Base-by-base conservation (phyloP, 2,329 filamentous ascomycete species). In the Magnaporthiopsis rhizophila region DNA sequence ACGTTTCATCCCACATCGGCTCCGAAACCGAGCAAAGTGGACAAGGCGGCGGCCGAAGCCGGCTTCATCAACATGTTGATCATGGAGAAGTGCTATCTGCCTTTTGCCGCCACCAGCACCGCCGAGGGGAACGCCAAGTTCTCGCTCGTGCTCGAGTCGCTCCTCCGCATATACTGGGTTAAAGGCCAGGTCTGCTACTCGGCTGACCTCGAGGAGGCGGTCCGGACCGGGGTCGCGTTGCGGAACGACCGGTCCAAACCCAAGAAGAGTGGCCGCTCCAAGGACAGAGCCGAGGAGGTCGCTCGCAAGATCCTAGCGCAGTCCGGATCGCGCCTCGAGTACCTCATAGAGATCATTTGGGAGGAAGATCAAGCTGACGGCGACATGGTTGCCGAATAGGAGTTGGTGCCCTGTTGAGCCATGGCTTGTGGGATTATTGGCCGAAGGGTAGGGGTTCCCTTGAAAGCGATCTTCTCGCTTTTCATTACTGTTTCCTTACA, bases 121-220 rank as follows among this genome's bases (percentile, higher is more conserved):
- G 74, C 83, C 0, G 81, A 85, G 26, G 89, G 92, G 67, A 93
- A 95, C 69, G 87, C 88, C 34, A 90, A 89, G 72, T 80, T 93
- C 53, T 87, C 88, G 2, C 75, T 93, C 12, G 74, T 90, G 36
- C 76, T 92, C 0, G 91, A 94, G 75, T 80, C 80, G 2, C 74
- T 91, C 62, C 70, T 91, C 36, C 80, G 86, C 59, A 75, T 87
- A 8, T 74, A 83, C 3, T 82, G 79, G 74, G 64, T 65, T 3
- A 70, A 72, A 32, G 74, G 75, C 15, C 68, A 70, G 26, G 67
- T 78, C 15, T 65, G 66, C 1, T 79, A 80, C 67, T 74, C 74
- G 36, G 66, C 71, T 0, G 67, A 67, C 4, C 71, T 86, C 21
- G 72, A 71, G 21, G 66, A 67, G 7, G 80, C 80, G 0, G 77